phyloP scores from a whole-genome alignment of 176 grass and related monocot genomes.

The Typha latifolia region DNA sequence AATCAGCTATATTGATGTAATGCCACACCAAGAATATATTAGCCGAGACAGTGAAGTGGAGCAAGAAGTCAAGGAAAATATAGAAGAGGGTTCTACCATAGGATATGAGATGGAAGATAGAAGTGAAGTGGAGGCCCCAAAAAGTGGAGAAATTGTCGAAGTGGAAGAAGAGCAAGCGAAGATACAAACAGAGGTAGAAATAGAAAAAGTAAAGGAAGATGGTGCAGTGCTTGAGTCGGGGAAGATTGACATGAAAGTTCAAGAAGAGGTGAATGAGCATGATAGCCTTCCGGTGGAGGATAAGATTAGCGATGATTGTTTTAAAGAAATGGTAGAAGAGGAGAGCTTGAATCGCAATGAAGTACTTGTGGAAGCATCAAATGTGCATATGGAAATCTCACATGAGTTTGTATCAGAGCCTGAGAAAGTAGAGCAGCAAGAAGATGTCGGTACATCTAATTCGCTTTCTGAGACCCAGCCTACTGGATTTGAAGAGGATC shows the following conservation, averaged over 20 bases:
- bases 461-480: conserved; percentile 18
- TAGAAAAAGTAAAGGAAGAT: conserved; percentile 2
- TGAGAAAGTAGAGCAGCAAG: conserved; percentile 16
- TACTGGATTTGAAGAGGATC: conserved; percentile 17
- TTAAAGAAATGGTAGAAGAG: conserved; percentile 18
- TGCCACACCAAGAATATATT: conserved; percentile 1
- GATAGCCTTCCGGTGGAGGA: too few relatives aligned
- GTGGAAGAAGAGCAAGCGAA: conserved; percentile 3
- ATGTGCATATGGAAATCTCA: conserved; percentile 2
- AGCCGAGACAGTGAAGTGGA: not conserved
- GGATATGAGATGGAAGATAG: not conserved
- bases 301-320: not conserved
- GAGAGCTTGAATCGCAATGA: conserved; percentile 8
- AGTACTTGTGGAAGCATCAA: not conserved
- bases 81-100: not conserved
- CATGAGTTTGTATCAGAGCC: conserved; percentile 2
- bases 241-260: not conserved
- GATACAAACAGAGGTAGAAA: conserved; percentile 11
- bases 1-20: conserved; percentile 25
- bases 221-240: not conserved
- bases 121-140: conserved; percentile 2
- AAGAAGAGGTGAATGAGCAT: conserved; percentile 8
- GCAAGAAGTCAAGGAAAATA: conserved; percentile 9
- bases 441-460: not conserved
- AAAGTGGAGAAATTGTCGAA: conserved; percentile 18